These are phyloP conservation scores for Aspergillus brasiliensis DNA, from an alignment of 2,329 filamentous ascomycete genomes.

Conservation along the genomic window DNA sequence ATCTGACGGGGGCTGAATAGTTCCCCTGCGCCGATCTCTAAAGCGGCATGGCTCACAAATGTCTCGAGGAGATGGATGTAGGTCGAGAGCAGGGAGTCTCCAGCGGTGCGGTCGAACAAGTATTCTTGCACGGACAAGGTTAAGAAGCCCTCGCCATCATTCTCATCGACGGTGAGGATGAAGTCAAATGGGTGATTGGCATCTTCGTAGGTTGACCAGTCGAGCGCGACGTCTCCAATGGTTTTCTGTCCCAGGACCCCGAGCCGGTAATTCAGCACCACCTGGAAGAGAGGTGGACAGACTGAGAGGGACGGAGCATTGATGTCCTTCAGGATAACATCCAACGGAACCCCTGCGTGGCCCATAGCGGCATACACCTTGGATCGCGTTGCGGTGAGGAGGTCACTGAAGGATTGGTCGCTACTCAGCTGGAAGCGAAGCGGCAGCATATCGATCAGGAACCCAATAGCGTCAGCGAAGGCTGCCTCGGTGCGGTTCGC, in stretches of 20 bases:
- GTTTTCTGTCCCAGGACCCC: slow-evolving; percentile 28
- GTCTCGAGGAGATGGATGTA: background rate
- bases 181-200: background rate
- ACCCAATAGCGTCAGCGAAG: background rate
- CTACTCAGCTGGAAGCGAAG: background rate
- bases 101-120: background rate
- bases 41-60: background rate
- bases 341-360: background rate
- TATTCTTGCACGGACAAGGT: background rate
- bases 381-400: background rate
- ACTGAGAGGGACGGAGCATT: slow-evolving; percentile 34
- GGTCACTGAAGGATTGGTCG: background rate
- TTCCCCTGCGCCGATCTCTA: no score
- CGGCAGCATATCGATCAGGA: slow-evolving; percentile 1
- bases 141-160: background rate
- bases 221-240: background rate
- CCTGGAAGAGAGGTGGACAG: slow-evolving; percentile 54
- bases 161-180: background rate
- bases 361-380: background rate
- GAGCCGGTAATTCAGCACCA: slow-evolving; percentile 50
- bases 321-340: background rate
- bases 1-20: no score
- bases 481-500: background rate
- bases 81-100: background rate
- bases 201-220: background rate